phyloP scores from a whole-genome alignment of 1,284 basidiomycete genomes.

The Boletellus dicymbophilus region DNA sequence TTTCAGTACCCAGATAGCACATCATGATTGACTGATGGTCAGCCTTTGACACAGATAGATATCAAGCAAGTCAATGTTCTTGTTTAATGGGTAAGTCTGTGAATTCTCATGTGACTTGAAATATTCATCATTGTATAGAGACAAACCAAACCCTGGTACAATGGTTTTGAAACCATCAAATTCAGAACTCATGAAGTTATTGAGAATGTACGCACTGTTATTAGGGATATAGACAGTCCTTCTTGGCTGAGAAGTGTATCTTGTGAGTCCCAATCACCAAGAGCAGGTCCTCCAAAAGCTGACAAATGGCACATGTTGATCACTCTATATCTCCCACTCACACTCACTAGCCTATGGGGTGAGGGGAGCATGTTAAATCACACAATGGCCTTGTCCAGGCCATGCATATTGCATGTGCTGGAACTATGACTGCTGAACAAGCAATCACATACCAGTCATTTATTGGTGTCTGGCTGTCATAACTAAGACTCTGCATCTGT shows the following conservation, averaged over 20 bases:
- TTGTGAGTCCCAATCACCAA: constrained; percentile 1
- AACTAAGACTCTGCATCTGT: constrained; percentile 2
- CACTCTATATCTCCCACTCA: constrained; percentile 4
- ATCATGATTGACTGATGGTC: not conserved
- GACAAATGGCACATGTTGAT: constrained; percentile 6
- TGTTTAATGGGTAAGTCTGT: constrained; percentile 2
- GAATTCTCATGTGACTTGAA: not conserved
- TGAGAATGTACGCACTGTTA: not conserved
- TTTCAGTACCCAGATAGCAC: not conserved
- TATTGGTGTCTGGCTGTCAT: not conserved
- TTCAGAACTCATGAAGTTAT: constrained; percentile 2
- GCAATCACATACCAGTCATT: not conserved
- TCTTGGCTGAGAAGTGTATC: constrained; percentile 3
- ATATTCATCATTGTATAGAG: not conserved
- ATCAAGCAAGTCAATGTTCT: constrained; percentile 1
- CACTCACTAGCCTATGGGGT: constrained; percentile 6
- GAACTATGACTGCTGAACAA: not conserved
- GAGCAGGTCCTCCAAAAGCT: constrained; percentile 1
- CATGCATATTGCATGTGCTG: constrained; percentile 2
- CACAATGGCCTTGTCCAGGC: constrained; percentile 8
- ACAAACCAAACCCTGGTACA: constrained; percentile 1
- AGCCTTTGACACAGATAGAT: not conserved
- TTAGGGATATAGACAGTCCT: not conserved
- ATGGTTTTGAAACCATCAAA: not conserved
- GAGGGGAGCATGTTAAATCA: constrained; percentile 2